A percentile compares a stretch with the other conserved stretches of the same genome.
These are phyloP conservation scores for Allomyces javanicus DNA, from an alignment of 192 early-diverging fungal species.

Conservation along the genomic window DNA sequence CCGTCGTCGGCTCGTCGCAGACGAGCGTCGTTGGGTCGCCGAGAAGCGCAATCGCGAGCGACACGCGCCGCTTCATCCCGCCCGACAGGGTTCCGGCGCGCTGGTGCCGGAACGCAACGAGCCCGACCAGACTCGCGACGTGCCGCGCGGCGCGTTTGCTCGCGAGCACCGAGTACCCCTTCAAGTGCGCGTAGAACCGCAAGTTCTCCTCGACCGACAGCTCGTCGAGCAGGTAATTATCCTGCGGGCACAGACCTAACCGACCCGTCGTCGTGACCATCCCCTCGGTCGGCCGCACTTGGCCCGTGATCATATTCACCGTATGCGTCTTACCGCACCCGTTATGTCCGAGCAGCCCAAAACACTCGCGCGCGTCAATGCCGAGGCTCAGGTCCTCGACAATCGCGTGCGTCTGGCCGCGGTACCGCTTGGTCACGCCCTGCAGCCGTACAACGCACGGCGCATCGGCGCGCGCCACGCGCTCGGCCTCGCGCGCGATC, in stretches of 20 bases:
- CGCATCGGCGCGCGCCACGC: too few species aligned
- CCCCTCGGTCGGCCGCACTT: background rate
- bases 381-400: slow-evolving; percentile 1
- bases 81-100: background rate
- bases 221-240: background rate
- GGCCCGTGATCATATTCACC: background rate
- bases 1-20: slow-evolving; percentile 3
- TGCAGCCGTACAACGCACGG: background rate
- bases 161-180: background rate
- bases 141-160: background rate
- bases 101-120: background rate
- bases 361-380: slow-evolving; percentile 1
- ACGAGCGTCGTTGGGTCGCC: slow-evolving; percentile 2
- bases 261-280: background rate
- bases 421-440: background rate
- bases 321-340: slow-evolving; percentile 2
- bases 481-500: too few species aligned
- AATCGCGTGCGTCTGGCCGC: background rate
- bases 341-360: slow-evolving; percentile 2
- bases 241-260: background rate
- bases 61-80: slow-evolving; percentile 5
- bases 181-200: background rate
- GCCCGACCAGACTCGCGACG: background rate
- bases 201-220: background rate
- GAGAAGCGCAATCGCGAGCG: slow-evolving; percentile 1